Evolutionary conservation across 2,329 filamentous ascomycete genomes (phyloP).

Genomic region (Hansfordia pulvinata): DNA sequence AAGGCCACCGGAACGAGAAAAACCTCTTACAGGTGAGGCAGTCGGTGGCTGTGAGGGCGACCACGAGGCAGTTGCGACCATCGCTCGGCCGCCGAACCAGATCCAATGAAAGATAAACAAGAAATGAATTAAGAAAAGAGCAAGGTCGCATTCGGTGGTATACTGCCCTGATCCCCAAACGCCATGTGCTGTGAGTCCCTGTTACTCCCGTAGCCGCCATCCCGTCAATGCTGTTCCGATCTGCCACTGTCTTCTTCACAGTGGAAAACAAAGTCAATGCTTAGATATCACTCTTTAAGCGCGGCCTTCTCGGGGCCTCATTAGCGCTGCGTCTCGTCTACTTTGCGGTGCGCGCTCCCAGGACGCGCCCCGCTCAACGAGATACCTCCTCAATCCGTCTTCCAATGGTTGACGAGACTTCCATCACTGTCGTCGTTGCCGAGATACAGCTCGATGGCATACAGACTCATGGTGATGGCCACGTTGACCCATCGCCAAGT

Average conservation of each 20-base stretch:
- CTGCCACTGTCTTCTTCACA: too few species aligned
- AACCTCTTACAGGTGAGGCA: too few species aligned
- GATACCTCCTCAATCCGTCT: conserved; percentile 80
- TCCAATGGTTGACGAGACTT: conserved; percentile 71
- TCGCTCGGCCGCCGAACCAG: too few species aligned
- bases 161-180: conserved; percentile 17
- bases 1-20: too few species aligned
- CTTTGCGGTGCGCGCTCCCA: too few species aligned
- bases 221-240: conserved; percentile 8
- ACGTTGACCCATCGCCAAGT: conserved; percentile 92
- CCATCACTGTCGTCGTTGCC: conserved; percentile 70
- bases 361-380: too few species aligned
- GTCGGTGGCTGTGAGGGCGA: too few species aligned
- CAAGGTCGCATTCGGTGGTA: conserved; percentile 15
- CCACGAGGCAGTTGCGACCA: too few species aligned
- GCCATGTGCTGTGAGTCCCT: conserved; percentile 17
- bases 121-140: conserved; percentile 12
- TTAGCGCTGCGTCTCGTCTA: too few species aligned
- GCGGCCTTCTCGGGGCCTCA: too few species aligned
- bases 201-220: conserved; percentile 10
- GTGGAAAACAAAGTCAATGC: too few species aligned
- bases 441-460: conserved; percentile 80
- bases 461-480: conserved; percentile 75
- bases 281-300: too few species aligned
- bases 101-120: conserved; percentile 1